Evolutionary conservation across 2,329 filamentous ascomycete species (phyloP).

Genomic region (Chaetoscypha palmicola): DNA sequence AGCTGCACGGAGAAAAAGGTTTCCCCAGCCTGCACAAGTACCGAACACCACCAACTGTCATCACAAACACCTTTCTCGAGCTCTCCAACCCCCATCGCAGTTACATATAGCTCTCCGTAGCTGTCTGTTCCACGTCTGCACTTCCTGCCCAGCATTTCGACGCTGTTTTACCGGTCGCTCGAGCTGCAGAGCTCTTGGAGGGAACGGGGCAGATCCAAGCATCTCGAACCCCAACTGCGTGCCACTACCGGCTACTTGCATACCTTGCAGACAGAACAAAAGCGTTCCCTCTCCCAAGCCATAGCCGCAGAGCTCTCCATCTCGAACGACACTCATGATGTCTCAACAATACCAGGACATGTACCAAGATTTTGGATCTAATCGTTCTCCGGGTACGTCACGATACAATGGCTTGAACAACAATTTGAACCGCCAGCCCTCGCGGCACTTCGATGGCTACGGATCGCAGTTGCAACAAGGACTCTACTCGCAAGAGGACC

Average conservation of each 20-base stretch:
- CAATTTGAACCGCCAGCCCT: slow-evolving; percentile 61
- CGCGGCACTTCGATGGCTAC: slow-evolving; percentile 71
- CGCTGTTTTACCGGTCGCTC: slow-evolving; percentile 8
- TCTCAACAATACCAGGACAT: slow-evolving; percentile 54
- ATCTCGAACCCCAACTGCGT: slow-evolving; percentile 22
- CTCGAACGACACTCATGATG: slow-evolving; percentile 31
- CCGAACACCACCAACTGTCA: slow-evolving; percentile 9
- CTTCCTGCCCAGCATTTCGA: slow-evolving; percentile 10
- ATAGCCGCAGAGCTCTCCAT: slow-evolving; percentile 6
- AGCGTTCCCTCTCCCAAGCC: slow-evolving; percentile 10
- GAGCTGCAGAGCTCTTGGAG: slow-evolving; percentile 20
- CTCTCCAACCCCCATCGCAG: slow-evolving; percentile 4
- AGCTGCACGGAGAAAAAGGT: slow-evolving; percentile 14
- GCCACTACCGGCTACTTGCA: slow-evolving; percentile 30
- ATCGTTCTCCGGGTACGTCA: slow-evolving; percentile 54
- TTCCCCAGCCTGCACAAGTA: slow-evolving; percentile 12
- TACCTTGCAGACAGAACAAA: slow-evolving; percentile 21
- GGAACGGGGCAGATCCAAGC: slow-evolving; percentile 24
- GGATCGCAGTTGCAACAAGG: slow-evolving; percentile 42
- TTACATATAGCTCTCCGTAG: slow-evolving; percentile 5
- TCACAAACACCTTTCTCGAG: background rate
- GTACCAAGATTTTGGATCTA: slow-evolving; percentile 66
- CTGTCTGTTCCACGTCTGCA: slow-evolving; percentile 7
- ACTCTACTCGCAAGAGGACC: slow-evolving; percentile 65
- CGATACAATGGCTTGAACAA: slow-evolving; percentile 36